phyloP scores from a whole-genome alignment of 148 eudicot species.

The Cornus kousa region DNA sequence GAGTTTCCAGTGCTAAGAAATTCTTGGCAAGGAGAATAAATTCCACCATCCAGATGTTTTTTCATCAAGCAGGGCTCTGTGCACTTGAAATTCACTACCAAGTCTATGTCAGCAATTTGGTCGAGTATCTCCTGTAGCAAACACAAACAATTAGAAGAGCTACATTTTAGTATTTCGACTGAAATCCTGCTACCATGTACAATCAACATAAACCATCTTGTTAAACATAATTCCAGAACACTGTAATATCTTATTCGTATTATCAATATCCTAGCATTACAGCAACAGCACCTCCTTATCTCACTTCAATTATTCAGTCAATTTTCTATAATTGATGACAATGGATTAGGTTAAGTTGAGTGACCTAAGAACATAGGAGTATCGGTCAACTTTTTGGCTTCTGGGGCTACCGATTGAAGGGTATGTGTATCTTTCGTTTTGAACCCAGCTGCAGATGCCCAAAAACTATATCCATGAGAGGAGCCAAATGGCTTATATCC shows the following conservation, averaged over 20 bases:
- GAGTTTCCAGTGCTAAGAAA: slow-evolving; percentile 28
- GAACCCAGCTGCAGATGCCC: no score
- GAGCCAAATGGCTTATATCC: no score
- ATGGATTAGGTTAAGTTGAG: not conserved
- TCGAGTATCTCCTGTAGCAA: slow-evolving; percentile 79
- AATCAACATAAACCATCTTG: not conserved
- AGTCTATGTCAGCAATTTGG: slow-evolving; percentile 73
- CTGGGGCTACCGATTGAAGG: not conserved
- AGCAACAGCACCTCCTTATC: not conserved
- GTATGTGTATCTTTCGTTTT: not conserved
- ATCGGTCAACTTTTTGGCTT: not conserved
- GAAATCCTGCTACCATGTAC: not conserved
- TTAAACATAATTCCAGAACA: not conserved
- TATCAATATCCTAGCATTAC: not conserved
- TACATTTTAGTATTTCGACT: not conserved
- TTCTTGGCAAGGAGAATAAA: slow-evolving; percentile 32
- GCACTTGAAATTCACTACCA: slow-evolving; percentile 82
- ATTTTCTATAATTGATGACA: not conserved
- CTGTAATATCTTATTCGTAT: no score
- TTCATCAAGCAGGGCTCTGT: slow-evolving; percentile 36
- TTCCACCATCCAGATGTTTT: slow-evolving; percentile 27
- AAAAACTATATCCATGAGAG: no score
- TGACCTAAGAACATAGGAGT: not conserved
- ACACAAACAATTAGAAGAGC: slow-evolving; percentile 3
- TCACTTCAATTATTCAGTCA: not conserved